Base-by-base conservation (phyloP, 495 filamentous ascomycete genomes). In the Xylaria scruposa region DNA sequence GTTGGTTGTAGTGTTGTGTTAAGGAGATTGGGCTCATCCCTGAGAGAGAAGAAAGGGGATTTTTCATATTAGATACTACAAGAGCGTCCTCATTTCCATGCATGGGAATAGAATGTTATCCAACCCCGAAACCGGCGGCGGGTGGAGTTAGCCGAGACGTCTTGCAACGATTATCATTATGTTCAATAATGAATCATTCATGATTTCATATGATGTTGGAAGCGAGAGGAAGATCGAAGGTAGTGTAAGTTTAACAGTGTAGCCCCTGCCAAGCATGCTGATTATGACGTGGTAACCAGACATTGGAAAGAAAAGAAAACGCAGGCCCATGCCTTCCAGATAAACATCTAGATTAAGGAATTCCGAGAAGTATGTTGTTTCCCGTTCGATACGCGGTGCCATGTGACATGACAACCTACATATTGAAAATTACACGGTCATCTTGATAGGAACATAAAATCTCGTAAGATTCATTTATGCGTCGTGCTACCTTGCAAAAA, bases 161-260 rank as follows among this genome's bases (percentile, higher is more conserved):
- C 21, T 24, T 29, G 21, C 21, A 26, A 26, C 26, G 26, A 31
- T 31, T 56, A 56, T 56, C 53, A 56, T 56, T 24, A 56, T 56
- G 53, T 56, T 13, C 29, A 56, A 56, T 56, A 4, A 56, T 56
- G 53, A 56, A 56, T 56, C 53, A 56, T 56, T 17, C 12, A 56
- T 6, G 3, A 56, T 56, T 3, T 29, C 5, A 13, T 4, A 31
- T 56, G 26, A 56, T 17, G 12, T 29, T 17, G 24, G 26, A 31
- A 29, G 4, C 12, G 31, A 24, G 24, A 31, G 21, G 24, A 26
- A 4, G 12, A 29, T 54, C 19, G 12, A 5, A 2, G 12, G 24
- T 29, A 56, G 9, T 12, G 29, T 12, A 29, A 15, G 9, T 26
- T 31, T 56, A 19, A 24, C 5, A 56, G 15, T 24, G 9, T 24